Evolutionary conservation across 2,329 filamentous ascomycete species (phyloP).

Genomic region (Periglandula ipomoeae): DNA sequence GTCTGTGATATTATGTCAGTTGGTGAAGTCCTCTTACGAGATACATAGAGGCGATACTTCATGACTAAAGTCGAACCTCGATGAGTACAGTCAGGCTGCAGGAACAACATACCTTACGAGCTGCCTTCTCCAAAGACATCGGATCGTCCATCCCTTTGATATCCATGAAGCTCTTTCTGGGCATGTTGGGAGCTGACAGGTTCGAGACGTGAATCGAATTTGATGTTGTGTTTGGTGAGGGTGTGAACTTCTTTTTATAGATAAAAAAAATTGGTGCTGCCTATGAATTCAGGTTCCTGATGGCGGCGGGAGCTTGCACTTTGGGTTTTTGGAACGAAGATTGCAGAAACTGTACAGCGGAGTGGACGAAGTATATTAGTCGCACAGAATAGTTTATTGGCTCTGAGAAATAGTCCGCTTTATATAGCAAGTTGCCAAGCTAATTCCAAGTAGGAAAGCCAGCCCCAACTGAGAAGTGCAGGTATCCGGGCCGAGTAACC

Average conservation of each 20-base stretch:
- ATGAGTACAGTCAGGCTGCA: too few relatives aligned
- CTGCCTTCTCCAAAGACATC: neutral
- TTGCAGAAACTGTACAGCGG: neutral
- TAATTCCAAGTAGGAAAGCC: too few relatives aligned
- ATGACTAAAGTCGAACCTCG: too few relatives aligned
- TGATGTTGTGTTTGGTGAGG: neutral
- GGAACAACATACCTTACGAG: constrained; percentile 4
- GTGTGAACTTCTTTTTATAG: neutral
- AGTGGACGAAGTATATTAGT: neutral
- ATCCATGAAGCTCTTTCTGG: neutral
- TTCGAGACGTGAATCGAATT: too few relatives aligned
- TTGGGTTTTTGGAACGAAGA: neutral
- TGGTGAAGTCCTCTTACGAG: neutral
- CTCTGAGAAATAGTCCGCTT: too few relatives aligned
- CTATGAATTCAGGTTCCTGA: neutral
- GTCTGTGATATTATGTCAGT: constrained; percentile 36
- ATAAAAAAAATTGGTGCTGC: neutral
- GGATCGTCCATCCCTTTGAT: neutral
- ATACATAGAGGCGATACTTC: neutral
- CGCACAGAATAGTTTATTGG: neutral
- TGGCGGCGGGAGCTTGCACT: neutral
- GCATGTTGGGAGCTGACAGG: too few relatives aligned
- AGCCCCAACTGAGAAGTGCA: neutral
- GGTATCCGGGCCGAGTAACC: neutral
- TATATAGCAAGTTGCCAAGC: too few relatives aligned